Base-by-base conservation (phyloP, 805 yeast species). In the Candida rishiriensis region DNA sequence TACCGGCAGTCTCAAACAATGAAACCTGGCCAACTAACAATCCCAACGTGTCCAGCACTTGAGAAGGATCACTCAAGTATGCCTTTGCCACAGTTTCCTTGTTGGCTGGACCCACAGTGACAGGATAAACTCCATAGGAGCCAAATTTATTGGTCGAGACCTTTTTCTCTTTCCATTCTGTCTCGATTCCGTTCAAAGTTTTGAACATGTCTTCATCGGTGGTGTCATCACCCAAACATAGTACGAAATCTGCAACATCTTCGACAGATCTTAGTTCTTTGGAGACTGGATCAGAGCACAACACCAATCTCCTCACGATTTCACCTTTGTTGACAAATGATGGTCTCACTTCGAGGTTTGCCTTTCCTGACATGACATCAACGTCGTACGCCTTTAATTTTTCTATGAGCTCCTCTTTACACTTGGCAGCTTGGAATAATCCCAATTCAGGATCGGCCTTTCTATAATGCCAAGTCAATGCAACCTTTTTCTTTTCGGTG, bases 121-220 rank as follows among this genome's bases (percentile, higher is more conserved):
- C 89, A 0, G 97, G 90, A 60, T 80, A 85, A 39, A 89, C 68
- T 13, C 91, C 86, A 61, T 76, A 76, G 38, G 72, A 60, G 29
- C 75, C 78, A 54, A 69, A 71, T n/a, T 61, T 54, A 53, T 80
- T 76, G 43, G 63, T 64, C 2, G 70, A 67, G 34, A 69, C 61
- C 7, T 68, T 65, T 2, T 68, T 61, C 10, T 60, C 61, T 47
- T 65, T 67, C 84, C 85, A 79, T 21, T 64, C 58, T 2, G 60
- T 56, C 55, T 84, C 88, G 52, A 87, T 78, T 2, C 69, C 71
- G 45, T 81, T 78, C 55, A 93, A 70, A 26, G 91, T 83, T 47
- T 71, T 74, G 64, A 93, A 93, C 99, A 93, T 93, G 59, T 93
- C 99, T 64, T 93, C 99, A 64, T 93, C 99, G 0, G 99, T 93